Percentiles rank a stretch among this genome's conserved stretches.
Evolutionary conservation across 2,329 filamentous ascomycete genomes (phyloP).

Genomic region (Helotiales sp.): DNA sequence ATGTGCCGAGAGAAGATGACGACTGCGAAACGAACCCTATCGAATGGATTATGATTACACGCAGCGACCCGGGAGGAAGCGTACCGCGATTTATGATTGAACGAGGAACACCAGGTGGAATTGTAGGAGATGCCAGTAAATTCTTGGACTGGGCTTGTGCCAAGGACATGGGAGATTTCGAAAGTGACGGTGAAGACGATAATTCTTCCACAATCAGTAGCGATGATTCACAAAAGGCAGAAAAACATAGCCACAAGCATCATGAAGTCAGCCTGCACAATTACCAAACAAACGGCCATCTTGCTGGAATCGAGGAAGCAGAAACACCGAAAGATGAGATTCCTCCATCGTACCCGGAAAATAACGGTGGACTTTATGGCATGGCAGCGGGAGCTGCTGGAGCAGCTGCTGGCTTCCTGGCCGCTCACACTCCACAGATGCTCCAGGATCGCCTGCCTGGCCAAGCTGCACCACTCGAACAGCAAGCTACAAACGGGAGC

Average conservation of each 20-base stretch:
- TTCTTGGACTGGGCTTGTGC: conserved; percentile 68
- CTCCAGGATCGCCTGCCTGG: conserved; percentile 34
- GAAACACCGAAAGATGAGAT: conserved; percentile 6
- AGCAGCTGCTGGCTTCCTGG: conserved; percentile 49
- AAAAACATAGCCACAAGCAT: conserved; percentile 24
- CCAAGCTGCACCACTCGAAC: neutral
- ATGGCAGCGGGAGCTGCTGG: conserved; percentile 55
- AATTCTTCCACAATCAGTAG: neutral
- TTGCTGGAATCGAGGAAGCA: conserved; percentile 28
- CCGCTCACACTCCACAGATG: conserved; percentile 34
- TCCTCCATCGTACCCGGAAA: conserved; percentile 5
- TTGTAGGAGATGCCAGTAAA: conserved; percentile 64
- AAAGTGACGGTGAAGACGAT: conserved; percentile 25
- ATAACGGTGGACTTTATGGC: conserved; percentile 49
- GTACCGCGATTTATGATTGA: conserved; percentile 74
- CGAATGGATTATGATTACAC: conserved; percentile 75
- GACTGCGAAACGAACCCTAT: conserved; percentile 61
- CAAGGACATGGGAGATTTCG: conserved; percentile 32
- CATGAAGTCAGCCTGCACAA: conserved; percentile 35
- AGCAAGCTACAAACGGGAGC: conserved; percentile 15
- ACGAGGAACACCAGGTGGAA: conserved; percentile 65
- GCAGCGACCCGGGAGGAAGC: conserved; percentile 71
- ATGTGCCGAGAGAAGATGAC: conserved; percentile 37
- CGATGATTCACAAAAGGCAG: conserved; percentile 19
- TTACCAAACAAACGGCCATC: conserved; percentile 32